Conservation (phyloP, 1,139 yeast genomes). For the Arxiozyma bovina region DNA sequence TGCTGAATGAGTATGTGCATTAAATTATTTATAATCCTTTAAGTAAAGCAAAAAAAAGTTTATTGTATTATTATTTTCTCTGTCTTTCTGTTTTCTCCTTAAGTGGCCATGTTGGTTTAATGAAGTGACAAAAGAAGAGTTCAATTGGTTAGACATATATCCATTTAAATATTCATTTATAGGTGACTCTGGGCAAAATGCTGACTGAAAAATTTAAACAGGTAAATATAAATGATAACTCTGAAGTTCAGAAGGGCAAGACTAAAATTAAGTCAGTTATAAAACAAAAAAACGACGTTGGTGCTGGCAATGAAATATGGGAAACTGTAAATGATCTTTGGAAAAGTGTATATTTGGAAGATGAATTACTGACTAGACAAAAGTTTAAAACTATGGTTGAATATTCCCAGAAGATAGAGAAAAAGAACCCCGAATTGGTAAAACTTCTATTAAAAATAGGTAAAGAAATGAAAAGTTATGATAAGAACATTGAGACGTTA, state of each 20-base stretch:
- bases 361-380: constrained; percentile 3
- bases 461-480: constrained; percentile 10
- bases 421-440: constrained; percentile 14
- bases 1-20: neutral
- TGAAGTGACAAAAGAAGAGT: neutral
- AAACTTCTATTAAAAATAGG: constrained; percentile 13
- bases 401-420: constrained; percentile 6
- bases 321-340: constrained; percentile 10
- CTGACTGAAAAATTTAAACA: neutral
- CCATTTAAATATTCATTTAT: no score
- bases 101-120: neutral
- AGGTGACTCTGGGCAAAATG: neutral
- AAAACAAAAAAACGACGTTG: neutral
- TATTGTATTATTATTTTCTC: no score
- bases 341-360: constrained; percentile 7
- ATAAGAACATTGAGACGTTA: constrained; percentile 28
- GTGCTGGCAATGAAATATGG: constrained; percentile 6
- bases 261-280: neutral
- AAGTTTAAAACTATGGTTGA: constrained; percentile 3
- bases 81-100: neutral
- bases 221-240: neutral
- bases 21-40: neutral
- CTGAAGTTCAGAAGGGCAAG: neutral
- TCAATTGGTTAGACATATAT: neutral
- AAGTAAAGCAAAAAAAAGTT: neutral